A percentile compares a stretch with the other conserved stretches of the same genome.
phyloP scores from a whole-genome alignment of 495 filamentous ascomycete species.

The Aspergillus steynii region DNA sequence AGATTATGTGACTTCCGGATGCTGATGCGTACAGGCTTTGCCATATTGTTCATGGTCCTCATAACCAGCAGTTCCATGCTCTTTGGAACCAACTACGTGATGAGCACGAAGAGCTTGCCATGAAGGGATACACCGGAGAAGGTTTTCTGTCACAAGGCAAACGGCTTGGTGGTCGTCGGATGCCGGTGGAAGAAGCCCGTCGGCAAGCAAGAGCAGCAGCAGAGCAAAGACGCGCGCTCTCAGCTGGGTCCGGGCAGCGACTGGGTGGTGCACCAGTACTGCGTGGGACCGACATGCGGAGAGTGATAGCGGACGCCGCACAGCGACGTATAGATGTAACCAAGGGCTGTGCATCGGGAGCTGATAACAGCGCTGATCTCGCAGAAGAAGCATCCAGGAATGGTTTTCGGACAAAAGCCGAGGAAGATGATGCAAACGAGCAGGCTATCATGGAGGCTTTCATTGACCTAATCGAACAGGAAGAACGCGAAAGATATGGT shows the following conservation, averaged over 20 bases:
- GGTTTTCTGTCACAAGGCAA: conserved; percentile 79
- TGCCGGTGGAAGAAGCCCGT: conserved; percentile 74
- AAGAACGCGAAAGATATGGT: conserved; percentile 74
- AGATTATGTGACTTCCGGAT: not conserved
- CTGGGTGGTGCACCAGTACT: conserved; percentile 67
- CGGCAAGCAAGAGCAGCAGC: conserved; percentile 74
- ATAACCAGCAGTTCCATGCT: conserved; percentile 78
- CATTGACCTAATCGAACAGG: conserved; percentile 82
- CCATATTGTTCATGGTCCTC: conserved; percentile 83
- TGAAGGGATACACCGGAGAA: conserved; percentile 90
- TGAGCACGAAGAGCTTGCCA: conserved; percentile 71
- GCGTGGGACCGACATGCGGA: conserved; percentile 70
- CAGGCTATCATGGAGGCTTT: conserved; percentile 84
- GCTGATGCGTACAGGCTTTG: conserved; percentile 54
- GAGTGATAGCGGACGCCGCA: conserved; percentile 71
- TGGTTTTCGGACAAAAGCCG: conserved; percentile 79
- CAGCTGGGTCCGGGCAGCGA: conserved; percentile 66
- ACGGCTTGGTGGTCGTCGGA: conserved; percentile 64
- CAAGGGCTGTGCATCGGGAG: conserved; percentile 75
- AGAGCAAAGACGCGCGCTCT: conserved; percentile 63
- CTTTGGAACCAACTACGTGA: conserved; percentile 87
- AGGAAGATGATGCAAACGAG: conserved; percentile 89
- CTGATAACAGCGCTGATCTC: conserved; percentile 53
- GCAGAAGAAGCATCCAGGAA: conserved; percentile 69
- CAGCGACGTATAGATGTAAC: conserved; percentile 66